phyloP scores from a whole-genome alignment of 2,329 filamentous ascomycete genomes.

The Nemania sp. region DNA sequence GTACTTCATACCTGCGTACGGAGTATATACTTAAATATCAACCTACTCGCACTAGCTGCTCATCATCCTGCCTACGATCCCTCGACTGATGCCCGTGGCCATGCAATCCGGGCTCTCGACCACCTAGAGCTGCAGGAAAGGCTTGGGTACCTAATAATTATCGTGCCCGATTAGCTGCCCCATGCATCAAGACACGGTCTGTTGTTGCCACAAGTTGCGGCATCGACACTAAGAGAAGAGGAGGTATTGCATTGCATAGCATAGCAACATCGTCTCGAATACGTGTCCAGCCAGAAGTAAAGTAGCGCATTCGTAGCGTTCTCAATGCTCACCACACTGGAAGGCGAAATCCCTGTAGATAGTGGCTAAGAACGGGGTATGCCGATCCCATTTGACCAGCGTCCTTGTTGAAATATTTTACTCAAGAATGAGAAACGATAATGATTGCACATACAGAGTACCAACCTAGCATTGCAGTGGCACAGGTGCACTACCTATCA shows the following conservation, averaged over 20 bases:
- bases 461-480: constrained; percentile 1
- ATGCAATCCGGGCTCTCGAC: background rate
- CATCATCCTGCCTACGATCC: background rate
- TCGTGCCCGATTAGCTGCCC: constrained; percentile 10
- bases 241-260: constrained; percentile 24
- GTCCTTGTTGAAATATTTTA: background rate
- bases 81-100: background rate
- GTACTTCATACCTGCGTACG: too few relatives aligned
- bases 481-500: constrained; percentile 7
- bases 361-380: constrained; percentile 11
- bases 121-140: constrained; percentile 8
- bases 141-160: background rate
- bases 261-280: constrained; percentile 12
- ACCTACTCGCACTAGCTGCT: too few relatives aligned
- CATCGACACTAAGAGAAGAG: constrained; percentile 1
- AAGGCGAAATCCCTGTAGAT: constrained; percentile 8
- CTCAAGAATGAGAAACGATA: background rate
- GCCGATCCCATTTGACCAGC: constrained; percentile 11
- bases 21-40: too few relatives aligned
- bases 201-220: background rate
- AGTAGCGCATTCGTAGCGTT: constrained; percentile 17
- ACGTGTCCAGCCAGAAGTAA: constrained; percentile 26
- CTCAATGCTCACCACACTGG: constrained; percentile 15
- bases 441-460: background rate
- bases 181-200: constrained; percentile 2